Evolutionary conservation across 768 basidiomycete species (phyloP).

Genomic region (Tephrocybe sp.): DNA sequence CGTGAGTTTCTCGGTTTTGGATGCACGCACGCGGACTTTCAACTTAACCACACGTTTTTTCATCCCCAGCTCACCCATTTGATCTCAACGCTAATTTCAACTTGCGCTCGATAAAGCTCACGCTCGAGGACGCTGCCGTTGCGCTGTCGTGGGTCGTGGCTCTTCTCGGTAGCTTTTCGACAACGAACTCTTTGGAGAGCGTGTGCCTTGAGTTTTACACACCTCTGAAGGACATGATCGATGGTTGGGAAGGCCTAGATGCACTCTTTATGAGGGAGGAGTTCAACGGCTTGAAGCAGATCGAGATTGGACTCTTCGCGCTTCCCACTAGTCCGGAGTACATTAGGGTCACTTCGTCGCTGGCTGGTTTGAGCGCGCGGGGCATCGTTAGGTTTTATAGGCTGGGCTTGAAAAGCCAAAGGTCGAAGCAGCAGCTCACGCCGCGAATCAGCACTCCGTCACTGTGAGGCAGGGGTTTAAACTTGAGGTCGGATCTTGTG

Average conservation of each 20-base stretch:
- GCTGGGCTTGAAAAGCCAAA: conserved; percentile 37
- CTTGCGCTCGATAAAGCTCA: conserved; percentile 37
- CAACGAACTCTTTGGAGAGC: conserved; percentile 23
- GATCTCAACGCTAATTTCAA: conserved; percentile 31
- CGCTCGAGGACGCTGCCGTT: conserved; percentile 35
- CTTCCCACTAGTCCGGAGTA: conserved; percentile 31
- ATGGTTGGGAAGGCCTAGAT: conserved; percentile 32
- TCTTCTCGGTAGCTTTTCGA: conserved; percentile 28
- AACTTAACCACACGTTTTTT: neutral
- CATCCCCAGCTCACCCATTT: conserved; percentile 30
- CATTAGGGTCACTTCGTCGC: conserved; percentile 26
- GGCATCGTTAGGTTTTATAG: conserved; percentile 36
- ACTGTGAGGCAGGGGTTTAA: too few relatives aligned
- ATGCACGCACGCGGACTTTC: neutral
- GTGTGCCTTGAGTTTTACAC: conserved; percentile 40
- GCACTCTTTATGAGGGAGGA: conserved; percentile 29
- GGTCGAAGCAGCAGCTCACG: conserved; percentile 32
- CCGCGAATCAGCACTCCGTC: conserved; percentile 28
- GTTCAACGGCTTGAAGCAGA: conserved; percentile 26
- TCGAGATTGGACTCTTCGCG: conserved; percentile 41
- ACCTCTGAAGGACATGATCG: conserved; percentile 32
- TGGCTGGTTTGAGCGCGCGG: conserved; percentile 24
- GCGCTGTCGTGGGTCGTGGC: conserved; percentile 36
- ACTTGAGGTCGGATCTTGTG: conserved; percentile 7
- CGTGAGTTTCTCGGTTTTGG: conserved; percentile 24